Base-by-base conservation (phyloP, 2,329 filamentous ascomycete genomes). In the Hortaea werneckii region DNA sequence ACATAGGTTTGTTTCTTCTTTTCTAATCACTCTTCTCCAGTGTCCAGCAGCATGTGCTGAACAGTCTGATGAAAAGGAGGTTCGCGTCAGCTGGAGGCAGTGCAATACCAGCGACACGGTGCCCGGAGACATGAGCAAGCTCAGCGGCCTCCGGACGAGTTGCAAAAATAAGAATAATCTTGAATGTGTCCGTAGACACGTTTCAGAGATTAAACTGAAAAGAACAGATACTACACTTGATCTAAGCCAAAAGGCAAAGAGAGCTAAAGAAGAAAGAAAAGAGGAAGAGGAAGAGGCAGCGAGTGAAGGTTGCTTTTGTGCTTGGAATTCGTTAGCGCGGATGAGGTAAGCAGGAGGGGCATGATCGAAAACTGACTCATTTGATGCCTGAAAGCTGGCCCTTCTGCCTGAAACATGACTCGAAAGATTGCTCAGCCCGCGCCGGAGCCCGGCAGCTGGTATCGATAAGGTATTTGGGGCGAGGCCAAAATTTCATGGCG, bases 181-280 rank as follows among this genome's bases (percentile, higher is more conserved):
- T 74, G 76, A 77, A 78, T 74, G 74, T 73, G 73, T 74, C 79
- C 75, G 72, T 85, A 78, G 80, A 75, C 73, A 74, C 76, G 77
- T 87, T 85, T 83, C 83, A 89, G 84, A 84, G 82, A 87, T 88
- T 88, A 89, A 88, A 87, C 85, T 89, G 82, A 87, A 85, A 39
- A 39, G 37, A 39, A 39, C 37, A 35, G 32, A 35, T 35, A 9
- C 13, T 10, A 39, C 43, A 40, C 35, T 45, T 45, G 37, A 45
- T 45, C 43, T 45, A 45, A 45, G 43, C 43, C 43, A 45, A 45
- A 45, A 45, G 43, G 43, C 43, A 45, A 45, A 45, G 43, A 35
- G 32, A 35, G 32, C 32, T 35, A 35, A 35, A 35, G 32, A n/a
- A 35, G 27, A 29, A 35, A 35, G 32, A n/a, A 35, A 35, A 35